Conservation (phyloP, 257 asterid species). For the Ilex aquifolium region DNA sequence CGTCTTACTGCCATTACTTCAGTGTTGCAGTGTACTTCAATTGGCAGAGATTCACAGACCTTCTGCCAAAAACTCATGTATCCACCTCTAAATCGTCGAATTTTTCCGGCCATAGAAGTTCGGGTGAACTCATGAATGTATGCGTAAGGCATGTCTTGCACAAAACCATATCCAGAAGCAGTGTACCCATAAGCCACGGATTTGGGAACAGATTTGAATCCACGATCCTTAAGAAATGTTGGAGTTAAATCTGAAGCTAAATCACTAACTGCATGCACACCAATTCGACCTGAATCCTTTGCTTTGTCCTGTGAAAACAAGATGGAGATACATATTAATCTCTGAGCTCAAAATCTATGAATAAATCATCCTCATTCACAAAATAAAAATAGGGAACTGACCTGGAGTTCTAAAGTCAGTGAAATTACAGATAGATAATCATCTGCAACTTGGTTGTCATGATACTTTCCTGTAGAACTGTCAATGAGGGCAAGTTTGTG, state of each 20-base stretch:
- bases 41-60: constrained; percentile 43
- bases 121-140: constrained; percentile 74
- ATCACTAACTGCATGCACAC: constrained; percentile 60
- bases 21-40: constrained; percentile 55
- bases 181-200: constrained; percentile 81
- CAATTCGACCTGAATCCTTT: constrained; percentile 52
- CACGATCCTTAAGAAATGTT: constrained; percentile 48
- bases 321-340: background rate
- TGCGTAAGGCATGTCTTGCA: constrained; percentile 78
- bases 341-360: background rate
- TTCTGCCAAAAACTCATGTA: constrained; percentile 70
- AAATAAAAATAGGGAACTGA: constrained; percentile 12
- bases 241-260: constrained; percentile 62
- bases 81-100: constrained; percentile 75
- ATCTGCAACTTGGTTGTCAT: constrained; percentile 67
- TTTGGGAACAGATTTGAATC: constrained; percentile 55
- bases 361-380: background rate
- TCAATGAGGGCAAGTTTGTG: constrained; percentile 70
- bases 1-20: constrained; percentile 55
- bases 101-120: constrained; percentile 84
- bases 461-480: constrained; percentile 56
- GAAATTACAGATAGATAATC: constrained; percentile 74
- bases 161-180: constrained; percentile 85
- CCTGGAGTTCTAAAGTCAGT: constrained; percentile 77
- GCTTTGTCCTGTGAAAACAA: constrained; percentile 56